Evolutionary conservation across 2,329 filamentous ascomycete species (phyloP).

Genomic region (Aspergillus sp.): DNA sequence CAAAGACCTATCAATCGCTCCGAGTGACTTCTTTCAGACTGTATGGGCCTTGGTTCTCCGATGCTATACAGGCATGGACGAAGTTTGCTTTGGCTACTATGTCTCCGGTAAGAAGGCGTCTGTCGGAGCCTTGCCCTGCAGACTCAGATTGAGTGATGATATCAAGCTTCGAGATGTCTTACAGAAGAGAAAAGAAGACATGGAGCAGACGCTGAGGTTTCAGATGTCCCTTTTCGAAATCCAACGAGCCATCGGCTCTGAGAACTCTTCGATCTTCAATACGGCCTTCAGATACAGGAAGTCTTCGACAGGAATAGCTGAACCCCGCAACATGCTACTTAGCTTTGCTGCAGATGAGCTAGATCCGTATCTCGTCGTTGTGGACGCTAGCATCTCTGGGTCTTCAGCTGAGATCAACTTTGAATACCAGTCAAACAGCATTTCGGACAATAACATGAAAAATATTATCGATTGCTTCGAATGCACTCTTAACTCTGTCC

Average conservation of each 20-base stretch:
- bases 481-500: conserved; percentile 31
- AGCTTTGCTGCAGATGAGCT: conserved; percentile 2
- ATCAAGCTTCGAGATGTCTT: conserved; percentile 22
- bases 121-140: conserved; percentile 19
- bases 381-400: conserved; percentile 29
- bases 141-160: conserved; percentile 27
- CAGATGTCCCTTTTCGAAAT: conserved; percentile 23
- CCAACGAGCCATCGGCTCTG: conserved; percentile 26
- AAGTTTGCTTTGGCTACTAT: conserved; percentile 48
- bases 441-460: conserved; percentile 41
- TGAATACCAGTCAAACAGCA: conserved; percentile 50
- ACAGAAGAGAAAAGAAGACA: conserved; percentile 21
- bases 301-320: not conserved
- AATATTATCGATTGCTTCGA: conserved; percentile 36
- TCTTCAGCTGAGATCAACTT: conserved; percentile 51
- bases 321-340: conserved; percentile 9
- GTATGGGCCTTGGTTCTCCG: conserved; percentile 48
- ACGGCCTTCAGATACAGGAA: conserved; percentile 26
- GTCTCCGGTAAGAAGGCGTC: conserved; percentile 30
- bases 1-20: conserved; percentile 19
- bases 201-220: conserved; percentile 20
- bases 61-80: conserved; percentile 44
- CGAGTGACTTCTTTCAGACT: conserved; percentile 35
- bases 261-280: conserved; percentile 30
- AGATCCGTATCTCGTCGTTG: conserved; percentile 25